Evolutionary conservation across 192 early-diverging fungal genomes (phyloP).

Genomic region (Gigaspora rosea): DNA sequence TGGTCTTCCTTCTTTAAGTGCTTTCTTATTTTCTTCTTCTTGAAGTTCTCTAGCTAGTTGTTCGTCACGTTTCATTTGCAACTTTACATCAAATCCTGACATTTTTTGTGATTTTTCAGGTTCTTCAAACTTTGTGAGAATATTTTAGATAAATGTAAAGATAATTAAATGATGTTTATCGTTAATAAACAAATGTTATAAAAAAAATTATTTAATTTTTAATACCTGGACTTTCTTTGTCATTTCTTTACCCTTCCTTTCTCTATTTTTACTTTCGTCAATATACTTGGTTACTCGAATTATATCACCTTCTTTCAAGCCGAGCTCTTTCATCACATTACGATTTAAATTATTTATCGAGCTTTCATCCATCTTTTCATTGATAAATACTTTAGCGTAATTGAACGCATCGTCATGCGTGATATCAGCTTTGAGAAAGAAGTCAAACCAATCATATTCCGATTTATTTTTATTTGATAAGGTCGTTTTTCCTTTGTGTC

Average conservation of each 20-base stretch:
- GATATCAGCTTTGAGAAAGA: slow-evolving; percentile 76
- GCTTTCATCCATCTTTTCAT: slow-evolving; percentile 82
- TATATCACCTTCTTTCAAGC: slow-evolving; percentile 85
- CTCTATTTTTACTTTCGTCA: slow-evolving; percentile 47
- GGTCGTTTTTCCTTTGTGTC: slow-evolving; percentile 36
- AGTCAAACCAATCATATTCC: slow-evolving; percentile 95
- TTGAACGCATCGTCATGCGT: slow-evolving; percentile 73
- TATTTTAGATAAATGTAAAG: background rate
- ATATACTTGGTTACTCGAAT: slow-evolving; percentile 70
- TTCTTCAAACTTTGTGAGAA: slow-evolving; percentile 13
- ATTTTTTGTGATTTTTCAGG: background rate
- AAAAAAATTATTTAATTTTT: no score
- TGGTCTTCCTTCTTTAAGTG: slow-evolving; percentile 29
- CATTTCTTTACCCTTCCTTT: slow-evolving; percentile 32
- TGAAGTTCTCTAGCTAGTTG: slow-evolving; percentile 81
- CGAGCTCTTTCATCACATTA: slow-evolving; percentile 73
- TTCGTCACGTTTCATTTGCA: slow-evolving; percentile 80
- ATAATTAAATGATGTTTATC: background rate
- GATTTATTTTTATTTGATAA: slow-evolving; percentile 55
- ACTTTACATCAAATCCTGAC: slow-evolving; percentile 39
- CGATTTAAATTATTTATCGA: slow-evolving; percentile 75
- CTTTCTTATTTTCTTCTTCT: slow-evolving; percentile 59
- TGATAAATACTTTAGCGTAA: slow-evolving; percentile 85
- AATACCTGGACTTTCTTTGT: slow-evolving; percentile 37
- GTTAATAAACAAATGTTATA: background rate